phyloP scores from a whole-genome alignment of 1,284 basidiomycete genomes.

The Heterobasidion occidentale region DNA sequence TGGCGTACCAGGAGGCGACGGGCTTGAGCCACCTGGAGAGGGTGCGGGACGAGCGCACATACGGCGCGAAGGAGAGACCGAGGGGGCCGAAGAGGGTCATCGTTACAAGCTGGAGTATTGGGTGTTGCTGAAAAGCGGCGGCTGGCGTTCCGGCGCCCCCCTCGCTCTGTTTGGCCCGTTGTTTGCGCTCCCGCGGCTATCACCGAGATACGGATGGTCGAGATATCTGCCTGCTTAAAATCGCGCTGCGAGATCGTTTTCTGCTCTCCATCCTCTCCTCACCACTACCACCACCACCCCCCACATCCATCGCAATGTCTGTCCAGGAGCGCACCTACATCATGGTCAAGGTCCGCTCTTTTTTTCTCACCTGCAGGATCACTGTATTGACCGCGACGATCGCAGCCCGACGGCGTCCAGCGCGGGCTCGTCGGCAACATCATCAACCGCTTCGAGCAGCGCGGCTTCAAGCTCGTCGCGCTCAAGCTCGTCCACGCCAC shows the following conservation, averaged over 20 bases:
- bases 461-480: slow-evolving; percentile 91
- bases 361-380: neutral
- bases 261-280: slow-evolving; percentile 21
- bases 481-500: slow-evolving; percentile 79
- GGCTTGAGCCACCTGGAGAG: slow-evolving; percentile 70
- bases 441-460: slow-evolving; percentile 89
- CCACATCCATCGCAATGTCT: slow-evolving; percentile 39
- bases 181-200: neutral
- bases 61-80: slow-evolving; percentile 73
- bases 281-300: slow-evolving; percentile 15
- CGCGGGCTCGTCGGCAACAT: slow-evolving; percentile 92
- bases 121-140: neutral
- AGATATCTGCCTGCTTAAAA: slow-evolving; percentile 23
- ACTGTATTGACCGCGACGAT: neutral
- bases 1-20: slow-evolving; percentile 79
- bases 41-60: slow-evolving; percentile 63
- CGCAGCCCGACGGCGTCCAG: slow-evolving; percentile 94
- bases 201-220: slow-evolving; percentile 5
- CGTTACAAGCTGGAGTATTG: slow-evolving; percentile 1
- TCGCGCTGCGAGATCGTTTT: slow-evolving; percentile 15
- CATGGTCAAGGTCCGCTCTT: slow-evolving; percentile 70
- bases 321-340: slow-evolving; percentile 76
- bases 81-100: slow-evolving; percentile 58
- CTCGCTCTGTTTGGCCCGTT: neutral
- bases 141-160: neutral